Base-by-base conservation (phyloP, 2,329 filamentous ascomycete genomes). In the Torrubiella hemipterigena region DNA sequence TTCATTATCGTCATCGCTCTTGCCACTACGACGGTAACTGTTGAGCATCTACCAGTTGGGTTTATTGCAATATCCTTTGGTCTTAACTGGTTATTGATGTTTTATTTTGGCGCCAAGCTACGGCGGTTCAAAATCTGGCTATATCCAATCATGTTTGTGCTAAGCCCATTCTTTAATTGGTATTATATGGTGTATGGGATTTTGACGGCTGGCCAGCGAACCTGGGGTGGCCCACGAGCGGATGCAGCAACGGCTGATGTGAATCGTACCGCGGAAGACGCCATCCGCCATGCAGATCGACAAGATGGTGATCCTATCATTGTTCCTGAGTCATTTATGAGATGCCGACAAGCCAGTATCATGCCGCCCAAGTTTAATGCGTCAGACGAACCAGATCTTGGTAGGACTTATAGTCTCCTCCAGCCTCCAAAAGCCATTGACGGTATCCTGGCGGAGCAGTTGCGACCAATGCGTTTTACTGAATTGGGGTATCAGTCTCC, bases 151-250 rank as follows among this genome's bases (percentile, higher is more conserved):
- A 95, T 96, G 86, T 96, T 95, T 51, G 59, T 94, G 28, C 55
- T 95, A 40, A 96, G 95, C 49, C 89, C 91, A 1, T 93, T 96
- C 50, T 87, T 95, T 67, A 96, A 96, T 57, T 96, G 89, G 89
- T 73, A 85, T 36, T 96, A 96, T 61, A 94, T 95, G 81, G 81
- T 94, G 3, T 94, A 95, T 53, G 87, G 86, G 27, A 93, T 94
- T 44, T 91, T 93, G 55, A 95, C 89, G 1, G 86, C 87, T 18
- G 86, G 87, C 14, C 85, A 94, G 52, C 72, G 89, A 41, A 96
- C 89, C 2, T 98, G 91, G 89, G 89, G 89, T 42, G 89, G 89
- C 0, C 91, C 89, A 9, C 73, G 89, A 46, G 86, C 85, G 2
- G 89, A 96, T 55, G 87, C 87, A 1, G 84, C 81, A 18, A 68